These are phyloP conservation scores for Opeltia flavorubescens DNA, from an alignment of 495 filamentous ascomycete genomes.

Conservation along the genomic window DNA sequence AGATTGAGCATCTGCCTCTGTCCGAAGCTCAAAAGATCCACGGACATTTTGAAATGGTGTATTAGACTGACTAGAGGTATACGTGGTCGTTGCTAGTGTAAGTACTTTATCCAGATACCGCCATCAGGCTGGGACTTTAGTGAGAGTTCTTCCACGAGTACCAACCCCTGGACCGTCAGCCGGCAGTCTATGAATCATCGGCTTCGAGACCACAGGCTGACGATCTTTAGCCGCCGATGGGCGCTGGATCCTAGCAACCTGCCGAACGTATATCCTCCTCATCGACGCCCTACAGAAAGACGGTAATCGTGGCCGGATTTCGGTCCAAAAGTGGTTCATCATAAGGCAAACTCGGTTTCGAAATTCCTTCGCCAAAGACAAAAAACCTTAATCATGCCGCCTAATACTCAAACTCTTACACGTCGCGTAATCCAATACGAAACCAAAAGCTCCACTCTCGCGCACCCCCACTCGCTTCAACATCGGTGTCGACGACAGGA, in stretches of 20 bases:
- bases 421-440: constrained; percentile 91
- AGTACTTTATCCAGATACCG: too few species aligned
- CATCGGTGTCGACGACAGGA: constrained; percentile 60
- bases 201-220: too few species aligned
- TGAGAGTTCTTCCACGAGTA: too few species aligned
- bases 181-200: too few species aligned
- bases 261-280: constrained; percentile 85
- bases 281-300: constrained; percentile 82
- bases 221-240: constrained; percentile 90
- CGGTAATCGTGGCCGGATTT: constrained; percentile 92
- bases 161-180: too few species aligned
- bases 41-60: too few species aligned
- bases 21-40: too few species aligned
- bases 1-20: too few species aligned
- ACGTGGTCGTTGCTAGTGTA: too few species aligned
- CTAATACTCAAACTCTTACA: constrained; percentile 76
- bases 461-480: constrained; percentile 94
- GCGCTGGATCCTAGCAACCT: constrained; percentile 87
- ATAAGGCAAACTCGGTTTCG: constrained; percentile 94
- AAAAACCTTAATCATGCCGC: constrained; percentile 85
- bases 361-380: constrained; percentile 78
- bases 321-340: too few species aligned
- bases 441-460: constrained; percentile 72
- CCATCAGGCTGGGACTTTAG: too few species aligned
- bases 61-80: too few species aligned